These are phyloP conservation scores for Neurospora intermedia DNA, from an alignment of 495 filamentous ascomycete genomes.

Conservation along the genomic window DNA sequence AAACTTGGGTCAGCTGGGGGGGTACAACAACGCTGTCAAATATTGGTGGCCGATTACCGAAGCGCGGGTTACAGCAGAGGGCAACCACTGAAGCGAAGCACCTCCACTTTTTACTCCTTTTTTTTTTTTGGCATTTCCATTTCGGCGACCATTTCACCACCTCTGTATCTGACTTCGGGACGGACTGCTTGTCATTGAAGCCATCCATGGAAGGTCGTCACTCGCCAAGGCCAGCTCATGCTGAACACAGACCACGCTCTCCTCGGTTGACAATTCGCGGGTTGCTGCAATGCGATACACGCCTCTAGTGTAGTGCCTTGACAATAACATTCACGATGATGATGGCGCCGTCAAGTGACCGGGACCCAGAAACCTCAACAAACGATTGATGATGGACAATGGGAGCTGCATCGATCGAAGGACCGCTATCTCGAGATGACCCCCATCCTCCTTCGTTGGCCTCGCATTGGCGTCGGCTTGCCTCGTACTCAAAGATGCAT, in stretches of 20 bases:
- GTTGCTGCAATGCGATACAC: neutral
- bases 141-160: neutral
- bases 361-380: neutral
- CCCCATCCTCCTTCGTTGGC: neutral
- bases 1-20: neutral
- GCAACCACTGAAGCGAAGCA: neutral
- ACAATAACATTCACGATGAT: no score
- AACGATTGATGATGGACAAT: neutral
- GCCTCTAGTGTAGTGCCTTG: neutral
- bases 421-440: neutral
- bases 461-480: neutral
- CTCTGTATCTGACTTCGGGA: no score
- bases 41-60: neutral
- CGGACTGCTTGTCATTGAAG: neutral
- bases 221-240: neutral
- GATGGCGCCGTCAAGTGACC: neutral
- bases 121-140: neutral
- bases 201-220: neutral
- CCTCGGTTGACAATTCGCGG: neutral
- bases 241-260: neutral
- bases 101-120: neutral
- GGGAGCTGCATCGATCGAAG: neutral
- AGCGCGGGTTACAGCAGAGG: neutral
- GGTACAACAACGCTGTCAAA: neutral
- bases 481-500: neutral